These are phyloP conservation scores for Fusarium sp. DNA, from an alignment of 2,329 filamentous ascomycete genomes.

Conservation along the genomic window DNA sequence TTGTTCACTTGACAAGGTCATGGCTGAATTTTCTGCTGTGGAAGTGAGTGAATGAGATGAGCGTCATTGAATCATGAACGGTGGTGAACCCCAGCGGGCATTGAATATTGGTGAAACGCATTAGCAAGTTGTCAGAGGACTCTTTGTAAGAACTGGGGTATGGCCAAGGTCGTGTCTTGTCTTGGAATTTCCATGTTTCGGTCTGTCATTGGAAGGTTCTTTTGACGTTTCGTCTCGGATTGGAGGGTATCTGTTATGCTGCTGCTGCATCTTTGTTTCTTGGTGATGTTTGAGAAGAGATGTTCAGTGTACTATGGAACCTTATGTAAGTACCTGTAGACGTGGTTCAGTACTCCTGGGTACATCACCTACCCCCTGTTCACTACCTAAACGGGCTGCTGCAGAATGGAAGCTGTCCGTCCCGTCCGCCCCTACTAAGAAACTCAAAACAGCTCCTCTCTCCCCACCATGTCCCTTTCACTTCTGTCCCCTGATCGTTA, in stretches of 20 bases:
- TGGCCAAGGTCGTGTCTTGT: background rate
- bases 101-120: constrained; percentile 18
- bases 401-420: constrained; percentile 25
- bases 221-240: constrained; percentile 31
- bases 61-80: background rate
- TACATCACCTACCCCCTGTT: background rate
- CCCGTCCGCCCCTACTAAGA: constrained; percentile 31
- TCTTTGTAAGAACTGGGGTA: constrained; percentile 27
- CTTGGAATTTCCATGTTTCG: constrained; percentile 23
- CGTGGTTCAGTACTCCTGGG: background rate
- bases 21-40: background rate
- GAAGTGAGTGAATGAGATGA: background rate
- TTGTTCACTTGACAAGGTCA: constrained; percentile 12
- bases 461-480: constrained; percentile 24
- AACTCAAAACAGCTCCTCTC: constrained; percentile 12
- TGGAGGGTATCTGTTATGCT: background rate
- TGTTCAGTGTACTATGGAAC: background rate
- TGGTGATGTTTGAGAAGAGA: background rate
- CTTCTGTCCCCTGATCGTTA: constrained; percentile 3
- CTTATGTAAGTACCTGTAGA: background rate
- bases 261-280: constrained; percentile 31
- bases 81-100: background rate
- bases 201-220: constrained; percentile 18
- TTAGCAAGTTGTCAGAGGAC: constrained; percentile 17
- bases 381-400: background rate